Evolutionary conservation across 2,329 filamentous ascomycete species (phyloP).

Genomic region (Parascedosporium putredinis): DNA sequence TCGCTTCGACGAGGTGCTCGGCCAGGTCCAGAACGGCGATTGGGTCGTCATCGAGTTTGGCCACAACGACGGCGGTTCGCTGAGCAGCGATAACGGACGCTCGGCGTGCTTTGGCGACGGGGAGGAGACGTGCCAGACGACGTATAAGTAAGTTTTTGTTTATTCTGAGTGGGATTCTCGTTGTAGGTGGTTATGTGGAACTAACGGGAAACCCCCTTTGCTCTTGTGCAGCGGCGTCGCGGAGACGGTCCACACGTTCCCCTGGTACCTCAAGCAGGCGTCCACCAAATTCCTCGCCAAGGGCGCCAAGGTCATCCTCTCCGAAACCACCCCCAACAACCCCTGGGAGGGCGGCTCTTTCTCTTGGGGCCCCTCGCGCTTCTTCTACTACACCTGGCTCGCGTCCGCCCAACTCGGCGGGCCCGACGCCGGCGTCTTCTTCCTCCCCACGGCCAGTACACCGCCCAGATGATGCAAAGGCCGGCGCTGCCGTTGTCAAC

Average conservation of each 20-base stretch:
- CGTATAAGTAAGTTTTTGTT: conserved; percentile 26
- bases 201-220: too few species aligned
- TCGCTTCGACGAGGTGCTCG: conserved; percentile 48
- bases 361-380: conserved; percentile 35
- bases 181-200: neutral
- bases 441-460: conserved; percentile 53
- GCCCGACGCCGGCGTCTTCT: conserved; percentile 32
- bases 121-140: conserved; percentile 40
- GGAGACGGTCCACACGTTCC: conserved; percentile 51
- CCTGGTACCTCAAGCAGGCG: conserved; percentile 48
- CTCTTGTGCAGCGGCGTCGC: conserved; percentile 26
- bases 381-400: conserved; percentile 42
- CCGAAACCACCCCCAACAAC: conserved; percentile 45
- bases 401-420: conserved; percentile 26
- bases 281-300: conserved; percentile 41
- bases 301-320: conserved; percentile 51
- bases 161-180: neutral
- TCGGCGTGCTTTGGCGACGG: conserved; percentile 47
- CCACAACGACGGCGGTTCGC: conserved; percentile 58
- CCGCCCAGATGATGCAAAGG: conserved; percentile 39
- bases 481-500: conserved; percentile 40
- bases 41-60: conserved; percentile 63
- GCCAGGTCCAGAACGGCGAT: conserved; percentile 44
- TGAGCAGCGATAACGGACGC: conserved; percentile 49
- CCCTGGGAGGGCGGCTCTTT: conserved; percentile 48